These are phyloP conservation scores for Acanthamoeba royreba DNA, from an alignment of 208 protist genomes.

Conservation along the genomic window DNA sequence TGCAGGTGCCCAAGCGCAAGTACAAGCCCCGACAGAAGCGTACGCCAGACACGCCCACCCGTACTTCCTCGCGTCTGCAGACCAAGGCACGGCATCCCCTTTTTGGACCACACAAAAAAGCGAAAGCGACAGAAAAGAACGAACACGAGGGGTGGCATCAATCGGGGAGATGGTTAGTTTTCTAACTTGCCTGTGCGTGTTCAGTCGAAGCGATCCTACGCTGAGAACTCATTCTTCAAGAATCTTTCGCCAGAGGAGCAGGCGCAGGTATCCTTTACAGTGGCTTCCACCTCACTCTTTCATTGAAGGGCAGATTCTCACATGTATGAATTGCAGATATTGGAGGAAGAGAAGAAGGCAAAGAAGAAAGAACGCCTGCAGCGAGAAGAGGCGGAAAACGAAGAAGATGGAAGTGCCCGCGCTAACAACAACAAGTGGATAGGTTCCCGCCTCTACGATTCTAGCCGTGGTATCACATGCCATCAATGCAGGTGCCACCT, in stretches of 20 bases:
- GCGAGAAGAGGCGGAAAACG: not conserved
- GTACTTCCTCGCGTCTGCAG: not conserved
- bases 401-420: not conserved
- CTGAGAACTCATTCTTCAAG: conserved; percentile 17
- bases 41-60: not conserved
- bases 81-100: too few species aligned
- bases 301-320: not conserved
- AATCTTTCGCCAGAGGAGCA: not conserved
- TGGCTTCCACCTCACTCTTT: not conserved
- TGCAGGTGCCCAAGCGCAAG: not conserved
- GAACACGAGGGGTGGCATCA: not conserved
- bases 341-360: not conserved
- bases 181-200: not conserved
- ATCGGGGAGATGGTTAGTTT: not conserved
- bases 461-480: not conserved
- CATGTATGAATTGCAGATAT: not conserved
- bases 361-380: not conserved
- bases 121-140: not conserved
- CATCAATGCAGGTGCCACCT: not conserved
- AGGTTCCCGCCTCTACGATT: not conserved
- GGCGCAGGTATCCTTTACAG: not conserved
- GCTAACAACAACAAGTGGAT: not conserved
- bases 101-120: not conserved
- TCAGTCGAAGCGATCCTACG: not conserved
- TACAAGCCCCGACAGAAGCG: conserved; percentile 20